A percentile compares a stretch with the other conserved stretches of the same genome.
phyloP scores from a whole-genome alignment of 2,329 filamentous ascomycete genomes.

The Colletotrichum tanaceti region DNA sequence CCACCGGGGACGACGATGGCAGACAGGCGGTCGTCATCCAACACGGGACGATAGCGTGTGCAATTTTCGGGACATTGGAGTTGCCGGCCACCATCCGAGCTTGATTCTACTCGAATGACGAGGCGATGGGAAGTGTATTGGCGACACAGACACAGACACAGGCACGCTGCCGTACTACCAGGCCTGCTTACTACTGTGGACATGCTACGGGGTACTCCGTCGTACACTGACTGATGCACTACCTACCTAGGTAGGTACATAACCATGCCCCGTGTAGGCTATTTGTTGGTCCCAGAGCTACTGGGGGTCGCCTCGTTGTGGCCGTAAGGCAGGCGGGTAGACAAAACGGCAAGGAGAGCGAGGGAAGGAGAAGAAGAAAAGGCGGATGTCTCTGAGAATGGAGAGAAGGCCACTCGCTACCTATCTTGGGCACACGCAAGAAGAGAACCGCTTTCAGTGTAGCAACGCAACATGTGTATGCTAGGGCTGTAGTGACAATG shows the following conservation, averaged over 20 bases:
- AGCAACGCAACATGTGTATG: slow-evolving; percentile 30
- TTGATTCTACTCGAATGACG: slow-evolving; percentile 1
- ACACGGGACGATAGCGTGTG: slow-evolving; percentile 38
- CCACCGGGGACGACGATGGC: not conserved
- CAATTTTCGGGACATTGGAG: slow-evolving; percentile 19
- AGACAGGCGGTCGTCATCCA: slow-evolving; percentile 29
- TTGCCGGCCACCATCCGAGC: not conserved
- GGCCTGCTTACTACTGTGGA: too few species aligned
- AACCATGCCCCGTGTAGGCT: slow-evolving; percentile 32
- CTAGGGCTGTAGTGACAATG: slow-evolving; percentile 19
- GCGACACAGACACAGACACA: not conserved
- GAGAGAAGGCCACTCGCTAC: slow-evolving; percentile 23
- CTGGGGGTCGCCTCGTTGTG: slow-evolving; percentile 26
- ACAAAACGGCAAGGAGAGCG: slow-evolving; percentile 2
- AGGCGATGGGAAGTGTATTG: not conserved
- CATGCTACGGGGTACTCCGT: too few species aligned
- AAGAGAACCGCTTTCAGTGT: slow-evolving; percentile 29
- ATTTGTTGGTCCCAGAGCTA: slow-evolving; percentile 36
- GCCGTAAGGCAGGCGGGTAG: slow-evolving; percentile 31
- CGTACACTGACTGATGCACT: too few species aligned
- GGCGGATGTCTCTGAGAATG: slow-evolving; percentile 25
- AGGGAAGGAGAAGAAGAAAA: slow-evolving; percentile 10
- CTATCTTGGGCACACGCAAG: slow-evolving; percentile 15
- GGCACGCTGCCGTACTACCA: not conserved
- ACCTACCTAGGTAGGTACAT: too few species aligned